phyloP scores from a whole-genome alignment of 2,329 filamentous ascomycete genomes.

The Didymellaceae sp. region DNA sequence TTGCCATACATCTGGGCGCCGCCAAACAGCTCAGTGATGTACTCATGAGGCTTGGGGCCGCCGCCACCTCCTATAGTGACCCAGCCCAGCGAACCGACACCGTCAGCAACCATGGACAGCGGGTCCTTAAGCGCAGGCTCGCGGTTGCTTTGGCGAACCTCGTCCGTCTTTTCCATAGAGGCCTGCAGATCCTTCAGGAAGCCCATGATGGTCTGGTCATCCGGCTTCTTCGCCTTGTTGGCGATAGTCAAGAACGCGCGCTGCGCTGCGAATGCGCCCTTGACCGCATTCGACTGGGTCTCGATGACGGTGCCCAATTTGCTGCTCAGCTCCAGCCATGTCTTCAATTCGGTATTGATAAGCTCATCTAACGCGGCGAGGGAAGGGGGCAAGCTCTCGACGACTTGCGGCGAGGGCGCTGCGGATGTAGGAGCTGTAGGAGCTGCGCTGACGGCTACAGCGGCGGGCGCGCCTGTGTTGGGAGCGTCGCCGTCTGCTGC shows the following conservation, averaged over 20 bases:
- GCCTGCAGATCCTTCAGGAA: slow-evolving; percentile 88
- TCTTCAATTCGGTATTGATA: slow-evolving; percentile 74
- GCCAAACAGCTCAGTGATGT: slow-evolving; percentile 81
- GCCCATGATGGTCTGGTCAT: slow-evolving; percentile 73
- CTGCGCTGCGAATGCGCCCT: slow-evolving; percentile 79
- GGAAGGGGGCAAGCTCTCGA: slow-evolving; percentile 59
- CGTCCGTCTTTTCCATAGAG: slow-evolving; percentile 77
- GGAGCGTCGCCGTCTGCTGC: slow-evolving; percentile 58
- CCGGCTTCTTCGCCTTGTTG: slow-evolving; percentile 91
- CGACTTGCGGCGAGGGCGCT: slow-evolving; percentile 45
- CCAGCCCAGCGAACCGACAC: slow-evolving; percentile 89
- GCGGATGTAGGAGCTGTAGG: slow-evolving; percentile 37
- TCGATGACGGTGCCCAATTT: slow-evolving; percentile 78
- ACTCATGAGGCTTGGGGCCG: slow-evolving; percentile 74
- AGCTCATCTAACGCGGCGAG: slow-evolving; percentile 88
- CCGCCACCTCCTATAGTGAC: slow-evolving; percentile 72
- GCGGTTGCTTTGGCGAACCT: slow-evolving; percentile 82
- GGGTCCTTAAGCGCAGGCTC: slow-evolving; percentile 78
- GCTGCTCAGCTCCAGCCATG: slow-evolving; percentile 79
- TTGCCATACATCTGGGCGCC: slow-evolving; percentile 95
- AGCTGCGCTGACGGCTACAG: slow-evolving; percentile 38
- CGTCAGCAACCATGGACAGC: slow-evolving; percentile 85
- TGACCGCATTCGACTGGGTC: slow-evolving; percentile 69
- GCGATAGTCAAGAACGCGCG: slow-evolving; percentile 86
- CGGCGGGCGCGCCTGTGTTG: slow-evolving; percentile 36